These are phyloP conservation scores for Venturia effusa DNA, from an alignment of 2,329 filamentous ascomycete species.

Conservation along the genomic window DNA sequence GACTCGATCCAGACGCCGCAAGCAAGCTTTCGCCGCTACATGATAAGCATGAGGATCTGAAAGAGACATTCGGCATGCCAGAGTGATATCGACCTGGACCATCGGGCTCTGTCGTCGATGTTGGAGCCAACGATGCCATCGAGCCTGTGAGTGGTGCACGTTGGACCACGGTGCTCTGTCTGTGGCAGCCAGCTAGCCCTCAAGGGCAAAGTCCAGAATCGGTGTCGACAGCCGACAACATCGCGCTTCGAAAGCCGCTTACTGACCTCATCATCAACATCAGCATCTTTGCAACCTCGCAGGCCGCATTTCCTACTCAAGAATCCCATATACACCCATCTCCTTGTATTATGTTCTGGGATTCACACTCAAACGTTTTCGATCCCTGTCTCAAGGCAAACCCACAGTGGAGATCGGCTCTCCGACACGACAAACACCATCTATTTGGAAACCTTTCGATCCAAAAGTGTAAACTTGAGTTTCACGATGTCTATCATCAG, in stretches of 20 bases:
- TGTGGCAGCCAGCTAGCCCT: conserved; percentile 6
- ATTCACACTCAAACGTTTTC: not conserved
- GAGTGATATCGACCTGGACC: not conserved
- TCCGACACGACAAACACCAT: not conserved
- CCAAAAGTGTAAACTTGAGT: not conserved
- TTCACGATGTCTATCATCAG: not conserved
- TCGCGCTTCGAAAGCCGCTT: not conserved
- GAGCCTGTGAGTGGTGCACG: conserved; percentile 5
- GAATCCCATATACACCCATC: not conserved
- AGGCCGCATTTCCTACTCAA: not conserved
- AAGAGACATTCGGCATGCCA: not conserved
- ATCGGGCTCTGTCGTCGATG: not conserved
- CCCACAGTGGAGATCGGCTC: not conserved
- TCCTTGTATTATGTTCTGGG: not conserved
- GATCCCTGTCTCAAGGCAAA: not conserved
- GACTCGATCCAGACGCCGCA: not conserved
- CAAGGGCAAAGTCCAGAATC: not conserved
- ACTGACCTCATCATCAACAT: conserved; percentile 1
- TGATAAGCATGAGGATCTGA: not conserved
- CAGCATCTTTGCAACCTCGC: not conserved
- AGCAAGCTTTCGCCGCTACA: not conserved
- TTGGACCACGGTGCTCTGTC: not conserved
- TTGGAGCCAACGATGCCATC: not conserved
- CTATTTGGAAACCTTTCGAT: not conserved
- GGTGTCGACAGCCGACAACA: not conserved